Evolutionary conservation across 1,284 basidiomycete species (phyloP).

Genomic region (Singerocomus rubriflavus): DNA sequence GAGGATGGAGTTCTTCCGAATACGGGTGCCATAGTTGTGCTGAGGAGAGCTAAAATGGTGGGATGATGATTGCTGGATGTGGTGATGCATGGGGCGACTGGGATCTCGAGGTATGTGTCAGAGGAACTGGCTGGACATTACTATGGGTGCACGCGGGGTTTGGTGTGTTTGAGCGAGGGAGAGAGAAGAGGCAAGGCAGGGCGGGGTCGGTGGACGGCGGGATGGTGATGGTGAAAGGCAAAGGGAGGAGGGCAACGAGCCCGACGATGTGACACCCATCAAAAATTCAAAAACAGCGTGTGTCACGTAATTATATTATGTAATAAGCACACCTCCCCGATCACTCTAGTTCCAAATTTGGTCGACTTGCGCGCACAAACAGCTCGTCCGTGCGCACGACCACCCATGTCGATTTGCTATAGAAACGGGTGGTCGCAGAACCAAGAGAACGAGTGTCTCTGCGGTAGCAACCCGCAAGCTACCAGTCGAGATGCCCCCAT

Average conservation of each 20-base stretch:
- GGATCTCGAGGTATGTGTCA: constrained; percentile 24
- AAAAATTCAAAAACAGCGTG: constrained; percentile 35
- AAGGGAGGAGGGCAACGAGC: constrained; percentile 34
- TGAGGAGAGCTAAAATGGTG: constrained; percentile 17
- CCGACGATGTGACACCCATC: constrained; percentile 34
- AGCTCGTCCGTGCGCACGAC: not conserved
- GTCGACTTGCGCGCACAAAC: constrained; percentile 7
- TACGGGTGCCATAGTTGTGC: constrained; percentile 51
- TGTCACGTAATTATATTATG: constrained; percentile 30
- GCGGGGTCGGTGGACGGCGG: constrained; percentile 28
- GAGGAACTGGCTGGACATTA: constrained; percentile 23
- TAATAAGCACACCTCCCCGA: constrained; percentile 26
- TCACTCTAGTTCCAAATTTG: constrained; percentile 12
- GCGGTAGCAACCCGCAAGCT: no score
- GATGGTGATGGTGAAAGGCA: constrained; percentile 37
- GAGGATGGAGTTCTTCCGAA: constrained; percentile 49
- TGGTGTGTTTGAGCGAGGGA: constrained; percentile 38
- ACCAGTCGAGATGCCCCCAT: no score
- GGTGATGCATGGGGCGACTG: constrained; percentile 28
- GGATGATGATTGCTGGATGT: constrained; percentile 29
- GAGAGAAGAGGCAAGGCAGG: constrained; percentile 21
- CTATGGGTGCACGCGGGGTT: constrained; percentile 3
- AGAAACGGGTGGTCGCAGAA: no score
- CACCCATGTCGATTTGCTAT: no score
- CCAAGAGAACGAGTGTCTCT: no score